Percentiles rank a stretch among this genome's conserved stretches.
phyloP scores from a whole-genome alignment of 768 basidiomycete species.

The Suillus clintonianus region DNA sequence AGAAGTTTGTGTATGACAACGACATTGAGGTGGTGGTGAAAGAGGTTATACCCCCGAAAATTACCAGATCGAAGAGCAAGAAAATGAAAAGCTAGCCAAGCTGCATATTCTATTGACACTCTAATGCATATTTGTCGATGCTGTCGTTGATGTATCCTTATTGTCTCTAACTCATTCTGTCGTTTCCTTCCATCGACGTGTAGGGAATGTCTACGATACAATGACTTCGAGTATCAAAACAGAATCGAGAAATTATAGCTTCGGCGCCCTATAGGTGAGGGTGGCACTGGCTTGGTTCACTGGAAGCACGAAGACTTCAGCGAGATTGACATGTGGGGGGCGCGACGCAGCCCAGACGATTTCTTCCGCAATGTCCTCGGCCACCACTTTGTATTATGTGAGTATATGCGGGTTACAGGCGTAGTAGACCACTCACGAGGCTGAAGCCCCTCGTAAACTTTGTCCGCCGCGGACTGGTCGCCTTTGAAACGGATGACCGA shows the following conservation, averaged over 20 bases:
- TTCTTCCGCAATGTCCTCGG: conserved; percentile 93
- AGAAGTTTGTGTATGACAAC: conserved; percentile 80
- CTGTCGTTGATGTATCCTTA: conserved; percentile 37
- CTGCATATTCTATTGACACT: neutral
- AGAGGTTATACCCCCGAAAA: conserved; percentile 39
- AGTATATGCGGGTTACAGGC: conserved; percentile 7
- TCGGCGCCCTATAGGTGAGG: conserved; percentile 54
- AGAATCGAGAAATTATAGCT: conserved; percentile 17
- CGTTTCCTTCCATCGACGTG: neutral
- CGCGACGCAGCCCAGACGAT: conserved; percentile 96
- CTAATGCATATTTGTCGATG: conserved; percentile 18
- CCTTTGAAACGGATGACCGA: conserved; percentile 89
- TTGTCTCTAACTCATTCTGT: conserved; percentile 1
- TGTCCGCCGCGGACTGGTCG: conserved; percentile 77
- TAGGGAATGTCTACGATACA: neutral
- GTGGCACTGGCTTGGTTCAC: conserved; percentile 77
- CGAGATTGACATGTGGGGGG: conserved; percentile 90
- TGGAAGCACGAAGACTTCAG: conserved; percentile 76
- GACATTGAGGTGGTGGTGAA: conserved; percentile 44
- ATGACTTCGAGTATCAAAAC: neutral
- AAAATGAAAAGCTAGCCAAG: conserved; percentile 40
- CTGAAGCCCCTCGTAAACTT: conserved; percentile 87
- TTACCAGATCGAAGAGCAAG: conserved; percentile 59
- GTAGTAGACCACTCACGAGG: conserved; percentile 60
- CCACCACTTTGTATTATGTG: conserved; percentile 53